Conservation (phyloP, 2,329 filamentous ascomycete species). For the Sporothrix protearum region DNA sequence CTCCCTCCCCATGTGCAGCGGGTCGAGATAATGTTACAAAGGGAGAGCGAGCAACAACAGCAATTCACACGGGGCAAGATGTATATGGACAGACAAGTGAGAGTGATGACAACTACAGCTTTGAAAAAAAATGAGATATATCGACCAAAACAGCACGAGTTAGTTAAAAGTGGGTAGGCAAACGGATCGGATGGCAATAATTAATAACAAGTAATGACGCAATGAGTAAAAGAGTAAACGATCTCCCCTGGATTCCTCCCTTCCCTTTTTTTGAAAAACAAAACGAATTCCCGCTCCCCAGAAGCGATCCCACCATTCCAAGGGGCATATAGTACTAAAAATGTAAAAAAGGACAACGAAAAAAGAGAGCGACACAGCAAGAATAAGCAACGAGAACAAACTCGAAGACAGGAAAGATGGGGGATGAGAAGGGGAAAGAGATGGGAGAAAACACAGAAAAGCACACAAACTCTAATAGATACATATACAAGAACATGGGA, state of each 20-base stretch:
- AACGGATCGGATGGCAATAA: background rate
- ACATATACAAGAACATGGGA: constrained; percentile 16
- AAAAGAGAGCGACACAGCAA: background rate
- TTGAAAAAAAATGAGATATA: constrained; percentile 9
- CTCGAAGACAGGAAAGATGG: background rate
- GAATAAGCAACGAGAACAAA: background rate
- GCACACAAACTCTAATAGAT: constrained; percentile 19
- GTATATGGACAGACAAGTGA: background rate
- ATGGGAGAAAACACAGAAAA: background rate
- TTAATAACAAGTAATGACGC: background rate
- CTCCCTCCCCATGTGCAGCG: background rate
- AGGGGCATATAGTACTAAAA: constrained; percentile 15
- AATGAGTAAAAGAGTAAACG: background rate
- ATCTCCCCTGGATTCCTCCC: background rate
- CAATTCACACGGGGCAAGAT: background rate
- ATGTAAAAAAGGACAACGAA: background rate
- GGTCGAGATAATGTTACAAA: background rate
- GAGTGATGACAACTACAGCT: background rate
- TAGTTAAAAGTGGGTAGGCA: background rate
- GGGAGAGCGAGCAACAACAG: background rate
- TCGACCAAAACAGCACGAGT: constrained; percentile 6
- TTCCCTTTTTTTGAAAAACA: background rate
- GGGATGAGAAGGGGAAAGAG: background rate
- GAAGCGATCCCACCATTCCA: constrained; percentile 7
- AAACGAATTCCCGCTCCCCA: background rate